These are phyloP conservation scores for Candida lessepsii DNA, from an alignment of 805 yeast species.

Conservation along the genomic window DNA sequence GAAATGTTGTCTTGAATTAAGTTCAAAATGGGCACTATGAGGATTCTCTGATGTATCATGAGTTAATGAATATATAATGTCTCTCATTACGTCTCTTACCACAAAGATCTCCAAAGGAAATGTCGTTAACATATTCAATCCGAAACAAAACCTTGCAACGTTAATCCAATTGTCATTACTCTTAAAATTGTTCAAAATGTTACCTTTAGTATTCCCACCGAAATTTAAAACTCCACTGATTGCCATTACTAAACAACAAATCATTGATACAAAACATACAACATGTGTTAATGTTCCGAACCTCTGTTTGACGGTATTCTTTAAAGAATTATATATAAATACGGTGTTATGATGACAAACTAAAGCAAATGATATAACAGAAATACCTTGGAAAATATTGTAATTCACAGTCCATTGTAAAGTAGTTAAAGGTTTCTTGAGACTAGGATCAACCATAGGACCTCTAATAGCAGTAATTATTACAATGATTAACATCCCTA, in stretches of 20 bases:
- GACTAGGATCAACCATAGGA: slow-evolving; percentile 50
- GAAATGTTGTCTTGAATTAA: slow-evolving; percentile 53
- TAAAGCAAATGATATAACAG: slow-evolving; percentile 92
- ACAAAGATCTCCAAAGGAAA: slow-evolving; percentile 90
- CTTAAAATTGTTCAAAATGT: slow-evolving; percentile 83
- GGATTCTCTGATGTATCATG: slow-evolving; percentile 18
- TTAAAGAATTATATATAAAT: slow-evolving; percentile 81
- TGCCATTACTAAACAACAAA: slow-evolving; percentile 77
- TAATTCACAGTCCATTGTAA: slow-evolving; percentile 53
- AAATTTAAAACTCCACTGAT: slow-evolving; percentile 74
- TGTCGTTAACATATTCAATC: slow-evolving; percentile 89
- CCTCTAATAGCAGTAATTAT: slow-evolving; percentile 71
- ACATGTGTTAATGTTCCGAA: slow-evolving; percentile 79
- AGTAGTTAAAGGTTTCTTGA: slow-evolving; percentile 48
- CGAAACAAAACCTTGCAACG: slow-evolving; percentile 86
- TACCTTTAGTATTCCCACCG: slow-evolving; percentile 79
- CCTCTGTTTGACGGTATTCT: slow-evolving; percentile 69
- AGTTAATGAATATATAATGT: slow-evolving; percentile 40
- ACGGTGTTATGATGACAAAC: slow-evolving; percentile 96
- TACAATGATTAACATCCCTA: slow-evolving; percentile 82
- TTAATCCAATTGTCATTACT: slow-evolving; percentile 72
- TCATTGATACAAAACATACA: slow-evolving; percentile 77
- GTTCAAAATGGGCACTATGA: slow-evolving; percentile 35
- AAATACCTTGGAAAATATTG: slow-evolving; percentile 81
- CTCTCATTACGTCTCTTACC: slow-evolving; percentile 80